phyloP scores from a whole-genome alignment of 495 filamentous ascomycete genomes.

The Bacidia gigantensis region DNA sequence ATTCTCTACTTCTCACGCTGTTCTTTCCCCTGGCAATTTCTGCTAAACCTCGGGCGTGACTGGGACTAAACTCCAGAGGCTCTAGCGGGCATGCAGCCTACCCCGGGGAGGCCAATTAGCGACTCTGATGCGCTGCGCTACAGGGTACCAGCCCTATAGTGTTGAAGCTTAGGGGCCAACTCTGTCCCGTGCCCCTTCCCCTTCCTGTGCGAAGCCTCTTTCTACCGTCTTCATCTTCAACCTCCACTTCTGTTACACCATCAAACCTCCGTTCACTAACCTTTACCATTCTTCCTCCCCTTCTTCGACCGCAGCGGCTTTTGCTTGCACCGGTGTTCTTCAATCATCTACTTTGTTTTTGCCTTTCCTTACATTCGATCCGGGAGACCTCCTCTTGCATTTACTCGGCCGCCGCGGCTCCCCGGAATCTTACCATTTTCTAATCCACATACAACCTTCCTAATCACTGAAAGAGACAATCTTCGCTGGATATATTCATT shows the following conservation, averaged over 20 bases:
- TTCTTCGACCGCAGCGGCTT: not conserved
- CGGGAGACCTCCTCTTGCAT: not conserved
- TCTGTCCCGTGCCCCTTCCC: conserved; percentile 1
- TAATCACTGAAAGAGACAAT: not conserved
- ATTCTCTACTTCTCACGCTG: too few relatives aligned
- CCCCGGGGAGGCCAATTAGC: not conserved
- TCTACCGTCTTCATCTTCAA: not conserved
- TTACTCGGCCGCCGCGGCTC: not conserved
- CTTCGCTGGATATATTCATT: not conserved
- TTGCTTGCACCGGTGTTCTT: not conserved
- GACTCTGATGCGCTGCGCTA: not conserved
- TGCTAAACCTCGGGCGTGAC: conserved; percentile 3
- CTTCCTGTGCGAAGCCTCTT: not conserved
- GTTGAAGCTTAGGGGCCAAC: not conserved
- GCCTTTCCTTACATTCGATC: not conserved
- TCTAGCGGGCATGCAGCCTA: not conserved
- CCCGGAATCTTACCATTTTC: not conserved
- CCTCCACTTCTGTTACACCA: not conserved
- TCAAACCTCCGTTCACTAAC: not conserved
- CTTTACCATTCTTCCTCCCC: conserved; percentile 1
- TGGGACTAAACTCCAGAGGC: not conserved
- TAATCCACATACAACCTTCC: not conserved
- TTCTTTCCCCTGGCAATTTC: conserved; percentile 4
- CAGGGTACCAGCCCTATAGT: not conserved
- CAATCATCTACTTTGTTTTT: not conserved